These are phyloP conservation scores for Scenedesmus sp. DNA, from an alignment of 163 green algal species.

Conservation along the genomic window DNA sequence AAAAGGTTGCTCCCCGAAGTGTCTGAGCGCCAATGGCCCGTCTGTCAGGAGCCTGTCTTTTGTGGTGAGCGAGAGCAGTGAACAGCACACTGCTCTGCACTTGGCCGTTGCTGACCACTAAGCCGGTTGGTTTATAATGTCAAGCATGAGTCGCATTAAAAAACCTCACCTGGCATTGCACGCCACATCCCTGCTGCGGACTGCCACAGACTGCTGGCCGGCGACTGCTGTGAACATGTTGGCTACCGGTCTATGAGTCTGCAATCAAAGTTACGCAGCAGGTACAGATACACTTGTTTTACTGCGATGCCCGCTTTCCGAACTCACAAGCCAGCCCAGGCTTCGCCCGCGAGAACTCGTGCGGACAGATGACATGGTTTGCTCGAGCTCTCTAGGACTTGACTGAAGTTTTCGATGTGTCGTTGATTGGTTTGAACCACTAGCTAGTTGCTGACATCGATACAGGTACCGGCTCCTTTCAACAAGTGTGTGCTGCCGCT, in stretches of 20 bases:
- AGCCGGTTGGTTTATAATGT: not conserved
- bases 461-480: not conserved
- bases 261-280: not conserved
- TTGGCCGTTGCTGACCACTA: not conserved
- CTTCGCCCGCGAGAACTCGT: too few species aligned
- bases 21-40: not conserved
- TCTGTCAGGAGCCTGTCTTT: not conserved
- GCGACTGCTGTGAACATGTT: not conserved
- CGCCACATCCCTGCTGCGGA: slow-evolving; percentile 1
- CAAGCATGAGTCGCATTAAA: not conserved
- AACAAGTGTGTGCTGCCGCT: not conserved
- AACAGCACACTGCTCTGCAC: not conserved
- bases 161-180: not conserved
- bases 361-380: not conserved
- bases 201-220: not conserved
- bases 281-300: not conserved
- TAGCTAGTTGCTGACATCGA: not conserved
- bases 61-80: not conserved
- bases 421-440: not conserved
- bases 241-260: not conserved
- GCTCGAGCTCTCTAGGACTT: not conserved
- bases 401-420: not conserved
- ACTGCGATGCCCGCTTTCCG: too few species aligned
- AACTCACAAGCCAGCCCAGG: not conserved
- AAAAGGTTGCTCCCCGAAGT: not conserved